Evolutionary conservation across 2,329 filamentous ascomycete species (phyloP).

Genomic region (Fusarium veterinarium): DNA sequence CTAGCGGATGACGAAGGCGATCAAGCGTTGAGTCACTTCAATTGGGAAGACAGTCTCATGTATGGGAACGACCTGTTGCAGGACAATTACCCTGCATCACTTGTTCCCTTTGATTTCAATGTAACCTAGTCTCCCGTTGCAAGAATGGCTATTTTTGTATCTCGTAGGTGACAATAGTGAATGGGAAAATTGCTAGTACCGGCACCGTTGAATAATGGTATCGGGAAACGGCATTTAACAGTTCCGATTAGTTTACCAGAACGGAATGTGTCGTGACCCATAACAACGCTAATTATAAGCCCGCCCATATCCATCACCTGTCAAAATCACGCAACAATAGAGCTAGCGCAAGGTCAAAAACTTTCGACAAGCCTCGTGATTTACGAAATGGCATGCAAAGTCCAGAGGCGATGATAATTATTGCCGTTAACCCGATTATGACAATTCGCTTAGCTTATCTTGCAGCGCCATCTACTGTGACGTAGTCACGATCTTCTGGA

Average conservation of each 20-base stretch:
- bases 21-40: background rate
- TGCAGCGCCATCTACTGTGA: background rate
- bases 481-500: background rate
- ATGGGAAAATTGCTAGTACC: background rate
- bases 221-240: background rate
- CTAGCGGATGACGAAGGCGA: slow-evolving; percentile 1
- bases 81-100: background rate
- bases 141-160: background rate
- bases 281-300: background rate
- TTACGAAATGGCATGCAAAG: background rate
- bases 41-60: background rate
- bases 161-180: background rate
- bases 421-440: background rate
- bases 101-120: slow-evolving; percentile 16
- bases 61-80: background rate
- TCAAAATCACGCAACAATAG: background rate
- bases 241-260: background rate
- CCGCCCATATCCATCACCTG: background rate
- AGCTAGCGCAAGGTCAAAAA: background rate
- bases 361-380: background rate
- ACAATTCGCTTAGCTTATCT: background rate
- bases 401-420: background rate
- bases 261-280: background rate
- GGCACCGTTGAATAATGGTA: background rate
- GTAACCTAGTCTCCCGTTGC: background rate